Evolutionary conservation across 1,139 yeast genomes (phyloP), one percentile per base, ranked within the genome.

Genomic region (Tardiomyces digboiensis): DNA sequence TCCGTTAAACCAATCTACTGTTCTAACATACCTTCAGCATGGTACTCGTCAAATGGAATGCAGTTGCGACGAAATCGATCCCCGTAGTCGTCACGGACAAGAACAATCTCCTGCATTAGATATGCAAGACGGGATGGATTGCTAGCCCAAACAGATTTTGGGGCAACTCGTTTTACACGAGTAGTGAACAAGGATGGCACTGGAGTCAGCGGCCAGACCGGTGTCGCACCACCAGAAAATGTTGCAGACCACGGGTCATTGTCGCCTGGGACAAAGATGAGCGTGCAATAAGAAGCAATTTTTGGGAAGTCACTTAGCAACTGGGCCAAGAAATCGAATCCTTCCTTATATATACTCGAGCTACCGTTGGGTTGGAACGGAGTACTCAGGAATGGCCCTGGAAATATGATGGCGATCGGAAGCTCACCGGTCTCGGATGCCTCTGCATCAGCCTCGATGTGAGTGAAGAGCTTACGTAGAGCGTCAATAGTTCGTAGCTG

Each of bases 171-270:
- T 41, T 74, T 76, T 38, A 91, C 63, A 47, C 94, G 68, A 48
- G 72, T 78, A 4, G 83, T 76, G 58, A 91, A 88, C 1, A 82
- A 64, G 21, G 70, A 67, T 0, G 97, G 95, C 3, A 91, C 72
- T 0, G 78, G 71, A 29, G 71, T 68, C 54, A 82, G 82, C 0
- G 98, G 98, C 69, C 86, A 75, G 23, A 74, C 58, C 38, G 82
- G 70, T 19, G 78, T 69, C 0, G 87, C 73, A 2, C 93, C 93
- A 26, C 82, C 70, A 0, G 85, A 75, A 42, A 74, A 75, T 40
- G 82, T 71, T 0, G 93, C 78, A 40, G 80, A 80, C 97, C 97
- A 91, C 0, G 97, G 97, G 61, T 91, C 98, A 53, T 86, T 83
- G 39, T 78, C 78, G 0, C 98, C 97, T 0, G 97, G 97, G 1